Base-by-base conservation (phyloP, 2,329 filamentous ascomycete species). In the Dactylellina haptotyla region DNA sequence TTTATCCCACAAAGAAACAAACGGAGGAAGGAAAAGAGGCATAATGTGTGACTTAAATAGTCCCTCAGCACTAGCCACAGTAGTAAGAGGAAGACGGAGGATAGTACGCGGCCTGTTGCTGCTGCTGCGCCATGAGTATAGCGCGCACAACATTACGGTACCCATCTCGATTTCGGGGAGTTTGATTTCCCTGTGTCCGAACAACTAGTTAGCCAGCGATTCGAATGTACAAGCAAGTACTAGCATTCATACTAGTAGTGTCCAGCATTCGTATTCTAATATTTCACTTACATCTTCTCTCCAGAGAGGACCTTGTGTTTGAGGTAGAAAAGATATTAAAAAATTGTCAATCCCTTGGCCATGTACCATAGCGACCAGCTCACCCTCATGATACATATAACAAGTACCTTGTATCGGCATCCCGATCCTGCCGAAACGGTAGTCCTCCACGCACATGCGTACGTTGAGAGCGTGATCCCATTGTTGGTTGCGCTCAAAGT, bases 221-320 rank as follows among this genome's bases (percentile, higher is more conserved):
- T 34, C n/a, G n/a, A n/a, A n/a, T n/a, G n/a, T n/a, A n/a, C n/a
- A n/a, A n/a, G n/a, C n/a, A n/a, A n/a, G n/a, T n/a, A n/a, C n/a
- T n/a, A n/a, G n/a, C n/a, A n/a, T n/a, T n/a, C n/a, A n/a, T n/a
- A n/a, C n/a, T n/a, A n/a, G n/a, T n/a, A n/a, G n/a, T n/a, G n/a
- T n/a, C n/a, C n/a, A n/a, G n/a, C n/a, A n/a, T n/a, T n/a, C n/a
- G n/a, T n/a, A n/a, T n/a, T n/a, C n/a, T n/a, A n/a, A n/a, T n/a
- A n/a, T n/a, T n/a, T n/a, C n/a, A 23, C 63, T 58, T 58, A 71
- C 66, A 4, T 71, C 66, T 37, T 71, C 66, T 46, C 37, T 71
- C 66, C 66, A 71, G 26, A 71, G 41, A 16, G 66, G 48, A 3
- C 66, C 66, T 2, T 0, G 20, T 4, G 57, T 63, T n/a, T 5